Base-by-base conservation (phyloP, 805 yeast species). In the Ogataea sp. region DNA sequence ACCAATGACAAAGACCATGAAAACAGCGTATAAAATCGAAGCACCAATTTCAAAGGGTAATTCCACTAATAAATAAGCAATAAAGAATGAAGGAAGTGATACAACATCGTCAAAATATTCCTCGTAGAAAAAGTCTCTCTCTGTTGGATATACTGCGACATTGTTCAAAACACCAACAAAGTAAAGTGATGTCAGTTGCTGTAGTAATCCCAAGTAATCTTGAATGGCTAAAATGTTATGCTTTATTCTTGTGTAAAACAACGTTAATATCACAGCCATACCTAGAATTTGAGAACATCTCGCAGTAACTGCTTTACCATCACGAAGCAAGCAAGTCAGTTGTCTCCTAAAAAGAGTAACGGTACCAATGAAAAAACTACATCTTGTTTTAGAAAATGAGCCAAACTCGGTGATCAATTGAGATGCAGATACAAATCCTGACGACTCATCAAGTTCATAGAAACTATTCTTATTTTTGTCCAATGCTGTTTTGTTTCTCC, bases 161-260 rank as follows among this genome's bases (percentile, higher is more conserved):
- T 85, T 86, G 50, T 81, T 83, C 40, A 87, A 68, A 71, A 86
- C 74, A 1, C 96, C 96, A 36, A 79, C 78, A 55, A 78, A 87
- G 52, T 82, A 86, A 38, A 86, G 55, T 24, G 86, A 78, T 18
- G 81, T 64, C 3, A 80, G 71, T 51, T 83, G 84, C 56, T 87
- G 95, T 3, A 82, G 70, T 36, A 86, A 61, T 3, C 95, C 95
- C 15, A 87, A 58, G 46, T 94, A 64, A 56, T 85, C 75, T 41
- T 68, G 68, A 25, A 84, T 70, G 26, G 90, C 80, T 20, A 64
- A 64, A 29, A 53, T 53, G 29, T 61, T 55, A 39, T 73, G 59
- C 40, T 66, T 67, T 34, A 80, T 50, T 8, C 84, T 82, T 1
- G 85, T 66, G 63, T 78, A 86, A 50, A 70, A 87, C 32, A 86